Evolutionary conservation across 139 green algal genomes (phyloP), one percentile per base, ranked within the genome.

Genomic region (Coelastrella sp.): DNA sequence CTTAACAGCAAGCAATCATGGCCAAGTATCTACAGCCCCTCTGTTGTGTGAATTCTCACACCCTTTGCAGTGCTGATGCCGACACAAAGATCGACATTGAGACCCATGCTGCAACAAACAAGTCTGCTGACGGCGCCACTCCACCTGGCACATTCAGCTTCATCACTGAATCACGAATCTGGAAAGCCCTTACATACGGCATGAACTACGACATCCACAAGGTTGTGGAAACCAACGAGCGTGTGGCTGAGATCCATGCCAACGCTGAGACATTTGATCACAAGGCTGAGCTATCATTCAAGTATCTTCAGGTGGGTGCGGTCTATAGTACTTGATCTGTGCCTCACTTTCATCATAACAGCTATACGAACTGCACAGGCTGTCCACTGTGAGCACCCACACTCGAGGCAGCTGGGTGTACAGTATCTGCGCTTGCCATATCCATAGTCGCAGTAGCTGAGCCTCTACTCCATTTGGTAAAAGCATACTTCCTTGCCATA

Each of bases 251-350:
- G 13, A 94, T 98, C 16, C 94, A 97, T 84, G 89, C 78, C 7
- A 77, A 91, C 77, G 93, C 94, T 5, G 97, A 98, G 91, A 61
- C 93, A 61, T 98, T 98, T 79, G 96, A 98, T 87, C 23, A 73
- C 54, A 92, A 93, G 78, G 95, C 95, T 0, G 96, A 98, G 90
- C 85, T 91, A 8, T 73, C 85, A 56, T 97, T 96, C 94, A 94
- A 93, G 77, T 97, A 97, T 88, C 87, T 97, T 54, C 97, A 98
- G 94, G 95, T 97, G 47, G 22, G 73, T 47, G 1, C 1, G 32
- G 32, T 47, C 0, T 17, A 6, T 3, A 3, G 7, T 4, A 8
- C 19, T 54, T 65, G 6, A n/a, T n/a, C n/a, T 47, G 32, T 47
- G n/a, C n/a, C n/a, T n/a, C n/a, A n/a, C n/a, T 47, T 47, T 0